A percentile compares a stretch with the other conserved stretches of the same genome.
Conservation (phyloP, 1,284 basidiomycete species). For the Melampsora larici-populina region DNA sequence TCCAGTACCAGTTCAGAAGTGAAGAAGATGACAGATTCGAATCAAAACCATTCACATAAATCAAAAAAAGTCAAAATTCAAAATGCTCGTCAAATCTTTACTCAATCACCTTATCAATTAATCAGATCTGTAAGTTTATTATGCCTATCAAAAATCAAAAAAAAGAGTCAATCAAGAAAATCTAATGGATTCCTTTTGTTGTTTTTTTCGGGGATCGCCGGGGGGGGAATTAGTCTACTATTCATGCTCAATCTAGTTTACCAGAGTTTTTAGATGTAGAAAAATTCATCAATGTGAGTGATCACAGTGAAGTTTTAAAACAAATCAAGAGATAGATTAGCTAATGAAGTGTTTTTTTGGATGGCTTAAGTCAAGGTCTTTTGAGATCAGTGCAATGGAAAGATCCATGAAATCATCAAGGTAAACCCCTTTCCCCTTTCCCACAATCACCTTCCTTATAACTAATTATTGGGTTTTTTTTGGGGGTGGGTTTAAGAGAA, state of each 20-base stretch:
- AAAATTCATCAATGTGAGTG: conserved; percentile 71
- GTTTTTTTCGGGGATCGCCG: no score
- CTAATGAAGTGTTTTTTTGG: conserved; percentile 4
- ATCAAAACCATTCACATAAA: no score
- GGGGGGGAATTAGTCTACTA: background rate
- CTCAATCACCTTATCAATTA: conserved; percentile 7
- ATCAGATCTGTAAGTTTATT: background rate
- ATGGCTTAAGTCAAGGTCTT: conserved; percentile 66
- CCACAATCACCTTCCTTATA: background rate
- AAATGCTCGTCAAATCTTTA: conserved; percentile 25
- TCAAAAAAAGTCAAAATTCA: conserved; percentile 25
- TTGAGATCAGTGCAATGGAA: conserved; percentile 84
- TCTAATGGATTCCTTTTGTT: background rate
- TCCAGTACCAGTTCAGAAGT: no score
- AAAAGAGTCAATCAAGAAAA: background rate
- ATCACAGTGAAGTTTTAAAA: conserved; percentile 5
- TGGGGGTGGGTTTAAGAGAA: conserved; percentile 46
- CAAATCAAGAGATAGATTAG: background rate
- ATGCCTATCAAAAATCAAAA: background rate
- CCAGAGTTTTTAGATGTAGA: conserved; percentile 78
- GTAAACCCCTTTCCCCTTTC: conserved; percentile 56
- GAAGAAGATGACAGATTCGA: no score
- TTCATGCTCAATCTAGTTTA: conserved; percentile 53
- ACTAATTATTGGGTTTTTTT: conserved; percentile 46
- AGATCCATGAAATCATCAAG: conserved; percentile 73